Conservation (phyloP, 305 asterid species). For the Andrographis paniculata region DNA sequence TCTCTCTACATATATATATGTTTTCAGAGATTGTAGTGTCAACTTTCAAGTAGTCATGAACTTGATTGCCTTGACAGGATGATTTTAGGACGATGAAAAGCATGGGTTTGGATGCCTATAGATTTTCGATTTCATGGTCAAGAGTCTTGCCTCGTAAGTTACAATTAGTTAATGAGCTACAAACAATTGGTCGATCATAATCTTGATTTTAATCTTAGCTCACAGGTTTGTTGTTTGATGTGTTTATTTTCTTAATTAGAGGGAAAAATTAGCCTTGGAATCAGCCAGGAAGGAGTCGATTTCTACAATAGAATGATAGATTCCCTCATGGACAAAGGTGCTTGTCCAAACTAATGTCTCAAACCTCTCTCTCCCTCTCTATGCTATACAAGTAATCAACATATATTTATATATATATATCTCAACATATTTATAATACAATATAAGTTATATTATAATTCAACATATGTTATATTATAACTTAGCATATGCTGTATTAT, state of each 20-base stretch:
- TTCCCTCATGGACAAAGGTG: constrained; percentile 15
- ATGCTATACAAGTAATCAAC: no score
- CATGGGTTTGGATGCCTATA: constrained; percentile 5
- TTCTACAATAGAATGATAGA: constrained; percentile 21
- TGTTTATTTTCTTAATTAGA: not conserved
- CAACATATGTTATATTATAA: no score
- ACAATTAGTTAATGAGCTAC: not conserved
- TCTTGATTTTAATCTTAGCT: not conserved
- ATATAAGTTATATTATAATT: no score
- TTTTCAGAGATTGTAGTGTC: not conserved
- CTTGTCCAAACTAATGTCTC: not conserved
- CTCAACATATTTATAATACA: not conserved
- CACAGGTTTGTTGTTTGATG: not conserved
- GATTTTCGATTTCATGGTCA: constrained; percentile 14
- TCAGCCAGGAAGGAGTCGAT: constrained; percentile 13
- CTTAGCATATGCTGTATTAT: no score
- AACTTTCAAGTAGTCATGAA: not conserved
- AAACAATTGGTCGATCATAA: not conserved
- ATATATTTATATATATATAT: no score
- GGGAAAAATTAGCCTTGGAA: constrained; percentile 6
- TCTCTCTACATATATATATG: not conserved
- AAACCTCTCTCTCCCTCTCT: no score
- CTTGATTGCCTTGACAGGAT: constrained; percentile 3
- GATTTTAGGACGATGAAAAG: constrained; percentile 1
- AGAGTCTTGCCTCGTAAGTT: constrained; percentile 10